Evolutionary conservation across 495 filamentous ascomycete genomes (phyloP).

Genomic region (Penicillium desertorum): DNA sequence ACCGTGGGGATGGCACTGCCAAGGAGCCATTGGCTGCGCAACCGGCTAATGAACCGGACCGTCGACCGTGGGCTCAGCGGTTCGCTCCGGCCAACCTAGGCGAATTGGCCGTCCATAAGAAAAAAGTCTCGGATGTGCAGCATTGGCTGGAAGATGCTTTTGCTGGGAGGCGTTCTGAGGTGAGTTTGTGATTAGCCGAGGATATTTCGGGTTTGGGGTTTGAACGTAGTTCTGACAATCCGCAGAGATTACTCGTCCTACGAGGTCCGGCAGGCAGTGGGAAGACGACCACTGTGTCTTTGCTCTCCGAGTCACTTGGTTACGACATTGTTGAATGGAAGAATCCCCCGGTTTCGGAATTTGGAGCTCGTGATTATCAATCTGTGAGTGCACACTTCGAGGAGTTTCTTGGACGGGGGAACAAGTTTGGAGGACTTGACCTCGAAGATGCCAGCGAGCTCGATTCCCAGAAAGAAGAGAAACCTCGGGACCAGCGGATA

Average conservation of each 20-base stretch:
- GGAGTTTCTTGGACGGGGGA: slow-evolving; percentile 79
- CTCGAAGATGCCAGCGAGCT: slow-evolving; percentile 30
- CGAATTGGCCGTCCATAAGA: slow-evolving; percentile 89
- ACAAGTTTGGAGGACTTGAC: slow-evolving; percentile 75
- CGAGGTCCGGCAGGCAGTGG: slow-evolving; percentile 91
- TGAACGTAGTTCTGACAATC: not conserved
- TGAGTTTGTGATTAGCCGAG: slow-evolving; percentile 4
- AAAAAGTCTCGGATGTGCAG: slow-evolving; percentile 83
- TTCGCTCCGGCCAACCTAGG: slow-evolving; percentile 71
- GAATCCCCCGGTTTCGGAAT: slow-evolving; percentile 67
- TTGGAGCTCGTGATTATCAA: slow-evolving; percentile 54
- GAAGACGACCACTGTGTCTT: slow-evolving; percentile 81
- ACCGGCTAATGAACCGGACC: slow-evolving; percentile 14
- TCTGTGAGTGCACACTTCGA: slow-evolving; percentile 78
- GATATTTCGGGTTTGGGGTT: not conserved
- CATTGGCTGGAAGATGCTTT: slow-evolving; percentile 77
- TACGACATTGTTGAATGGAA: slow-evolving; percentile 86
- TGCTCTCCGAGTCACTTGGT: slow-evolving; percentile 68
- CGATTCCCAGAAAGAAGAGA: slow-evolving; percentile 3
- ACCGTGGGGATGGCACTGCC: not conserved
- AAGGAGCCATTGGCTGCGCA: slow-evolving; percentile 1
- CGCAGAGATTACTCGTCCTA: slow-evolving; percentile 72
- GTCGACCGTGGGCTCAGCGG: slow-evolving; percentile 78
- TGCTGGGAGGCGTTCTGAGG: slow-evolving; percentile 46
- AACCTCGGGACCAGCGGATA: slow-evolving; percentile 46